Evolutionary conservation across 495 filamentous ascomycete genomes (phyloP).

Genomic region (Penicillium desertorum): DNA sequence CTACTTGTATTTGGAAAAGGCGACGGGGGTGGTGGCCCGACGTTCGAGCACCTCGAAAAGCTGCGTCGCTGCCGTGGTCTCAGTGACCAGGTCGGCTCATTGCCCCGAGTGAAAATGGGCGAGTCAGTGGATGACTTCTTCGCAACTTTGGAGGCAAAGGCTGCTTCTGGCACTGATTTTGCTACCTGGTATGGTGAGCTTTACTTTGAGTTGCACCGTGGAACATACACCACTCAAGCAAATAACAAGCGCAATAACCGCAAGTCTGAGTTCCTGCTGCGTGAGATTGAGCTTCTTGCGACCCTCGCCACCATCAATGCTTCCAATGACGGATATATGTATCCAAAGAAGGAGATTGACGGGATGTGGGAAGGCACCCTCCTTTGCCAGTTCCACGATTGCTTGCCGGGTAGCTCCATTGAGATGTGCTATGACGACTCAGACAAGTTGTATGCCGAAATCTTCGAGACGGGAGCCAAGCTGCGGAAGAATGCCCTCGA

Average conservation of each 20-base stretch:
- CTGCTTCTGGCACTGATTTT: slow-evolving; percentile 68
- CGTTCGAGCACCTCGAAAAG: slow-evolving; percentile 92
- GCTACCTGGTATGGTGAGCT: slow-evolving; percentile 98
- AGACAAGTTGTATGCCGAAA: slow-evolving; percentile 75
- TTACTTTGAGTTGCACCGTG: slow-evolving; percentile 95
- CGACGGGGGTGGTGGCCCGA: slow-evolving; percentile 93
- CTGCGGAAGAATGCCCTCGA: slow-evolving; percentile 67
- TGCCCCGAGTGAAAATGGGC: slow-evolving; percentile 88
- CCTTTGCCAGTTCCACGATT: slow-evolving; percentile 96
- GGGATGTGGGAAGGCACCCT: slow-evolving; percentile 87
- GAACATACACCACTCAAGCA: slow-evolving; percentile 94
- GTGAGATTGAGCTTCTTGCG: slow-evolving; percentile 85
- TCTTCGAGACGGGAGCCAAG: slow-evolving; percentile 74
- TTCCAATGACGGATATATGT: slow-evolving; percentile 62
- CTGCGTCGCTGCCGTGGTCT: slow-evolving; percentile 91
- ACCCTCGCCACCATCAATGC: slow-evolving; percentile 75
- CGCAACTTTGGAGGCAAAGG: slow-evolving; percentile 71
- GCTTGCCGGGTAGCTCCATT: slow-evolving; percentile 90
- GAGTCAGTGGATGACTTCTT: slow-evolving; percentile 97
- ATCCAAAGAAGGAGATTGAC: slow-evolving; percentile 89
- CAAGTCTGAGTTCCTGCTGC: slow-evolving; percentile 76
- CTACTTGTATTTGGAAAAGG: slow-evolving; percentile 94
- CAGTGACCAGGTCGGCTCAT: slow-evolving; percentile 77
- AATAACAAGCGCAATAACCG: slow-evolving; percentile 97
- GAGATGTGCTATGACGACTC: slow-evolving; percentile 97